Conservation (phyloP, 106 monocot species). For the Dendrobium catenatum region DNA sequence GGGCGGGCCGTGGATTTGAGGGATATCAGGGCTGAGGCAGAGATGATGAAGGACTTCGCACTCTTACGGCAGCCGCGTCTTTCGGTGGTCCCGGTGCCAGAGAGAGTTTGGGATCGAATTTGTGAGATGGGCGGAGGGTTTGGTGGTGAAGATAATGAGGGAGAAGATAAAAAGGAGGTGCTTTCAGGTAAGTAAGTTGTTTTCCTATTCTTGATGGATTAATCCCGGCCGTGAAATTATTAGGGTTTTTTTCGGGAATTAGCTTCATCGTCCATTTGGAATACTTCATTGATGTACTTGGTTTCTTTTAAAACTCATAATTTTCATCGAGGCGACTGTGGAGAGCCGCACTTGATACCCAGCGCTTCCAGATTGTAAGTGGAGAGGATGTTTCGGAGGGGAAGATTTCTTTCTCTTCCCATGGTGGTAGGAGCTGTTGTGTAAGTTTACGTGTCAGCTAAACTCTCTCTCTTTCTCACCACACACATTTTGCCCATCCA, state of each 20-base stretch:
- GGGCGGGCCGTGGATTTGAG: slow-evolving; percentile 49
- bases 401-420: slow-evolving; percentile 8
- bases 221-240: slow-evolving; percentile 1
- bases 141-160: not conserved
- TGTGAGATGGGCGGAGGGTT: slow-evolving; percentile 85
- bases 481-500: not conserved
- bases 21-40: slow-evolving; percentile 59
- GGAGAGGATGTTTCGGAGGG: slow-evolving; percentile 10
- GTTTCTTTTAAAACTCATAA: not conserved
- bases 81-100: slow-evolving; percentile 79
- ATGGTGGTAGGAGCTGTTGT: slow-evolving; percentile 11
- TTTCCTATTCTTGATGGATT: not conserved
- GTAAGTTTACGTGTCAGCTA: not conserved
- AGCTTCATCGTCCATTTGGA: not conserved
- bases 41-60: slow-evolving; percentile 50
- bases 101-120: slow-evolving; percentile 53
- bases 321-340: not conserved
- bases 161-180: not conserved
- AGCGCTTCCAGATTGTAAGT: not conserved
- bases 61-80: slow-evolving; percentile 73
- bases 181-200: too few species aligned
- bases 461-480: not conserved
- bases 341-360: not conserved
- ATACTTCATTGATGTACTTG: not conserved
- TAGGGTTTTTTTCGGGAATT: not conserved